phyloP scores from a whole-genome alignment of 371 early-diverging fungal species.

The Zopfochytrium polystomum region DNA sequence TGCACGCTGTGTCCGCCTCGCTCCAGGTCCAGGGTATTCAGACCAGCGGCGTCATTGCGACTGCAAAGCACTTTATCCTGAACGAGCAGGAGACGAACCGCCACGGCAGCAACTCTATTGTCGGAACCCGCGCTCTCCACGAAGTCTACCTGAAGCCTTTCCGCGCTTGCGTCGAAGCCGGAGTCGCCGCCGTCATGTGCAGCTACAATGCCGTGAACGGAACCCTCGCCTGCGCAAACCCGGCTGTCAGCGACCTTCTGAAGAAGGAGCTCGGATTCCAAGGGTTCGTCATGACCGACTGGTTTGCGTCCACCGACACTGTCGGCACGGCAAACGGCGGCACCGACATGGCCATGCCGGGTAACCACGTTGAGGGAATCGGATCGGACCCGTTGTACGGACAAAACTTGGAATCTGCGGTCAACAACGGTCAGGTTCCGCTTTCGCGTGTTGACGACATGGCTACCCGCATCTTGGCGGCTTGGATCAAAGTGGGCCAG shows the following conservation, averaged over 20 bases:
- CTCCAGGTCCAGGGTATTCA: slow-evolving; percentile 34
- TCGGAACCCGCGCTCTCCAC: not conserved
- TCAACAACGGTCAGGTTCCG: slow-evolving; percentile 21
- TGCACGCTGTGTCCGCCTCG: slow-evolving; percentile 28
- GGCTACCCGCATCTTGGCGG: slow-evolving; percentile 56
- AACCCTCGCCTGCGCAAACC: slow-evolving; percentile 53
- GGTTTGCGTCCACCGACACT: slow-evolving; percentile 32
- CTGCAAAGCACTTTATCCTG: slow-evolving; percentile 50
- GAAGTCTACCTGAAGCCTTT: not conserved
- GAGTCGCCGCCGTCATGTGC: slow-evolving; percentile 60
- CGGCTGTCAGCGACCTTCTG: slow-evolving; percentile 40
- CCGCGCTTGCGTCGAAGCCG: slow-evolving; percentile 50
- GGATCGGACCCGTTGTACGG: slow-evolving; percentile 23
- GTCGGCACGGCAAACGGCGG: slow-evolving; percentile 45
- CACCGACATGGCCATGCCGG: slow-evolving; percentile 62
- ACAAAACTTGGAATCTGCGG: slow-evolving; percentile 13
- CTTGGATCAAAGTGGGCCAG: slow-evolving; percentile 48
- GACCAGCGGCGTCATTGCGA: slow-evolving; percentile 42
- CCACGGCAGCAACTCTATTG: slow-evolving; percentile 3
- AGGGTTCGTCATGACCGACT: slow-evolving; percentile 45
- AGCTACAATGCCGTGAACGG: slow-evolving; percentile 53
- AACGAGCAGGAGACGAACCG: slow-evolving; percentile 47
- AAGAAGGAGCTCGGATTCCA: slow-evolving; percentile 50
- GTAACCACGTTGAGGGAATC: slow-evolving; percentile 22
- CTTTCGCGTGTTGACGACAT: slow-evolving; percentile 49